Evolutionary conservation across 768 basidiomycete genomes (phyloP), one percentile per base, ranked within the genome.

Genomic region (Podaxis mareebaensis): DNA sequence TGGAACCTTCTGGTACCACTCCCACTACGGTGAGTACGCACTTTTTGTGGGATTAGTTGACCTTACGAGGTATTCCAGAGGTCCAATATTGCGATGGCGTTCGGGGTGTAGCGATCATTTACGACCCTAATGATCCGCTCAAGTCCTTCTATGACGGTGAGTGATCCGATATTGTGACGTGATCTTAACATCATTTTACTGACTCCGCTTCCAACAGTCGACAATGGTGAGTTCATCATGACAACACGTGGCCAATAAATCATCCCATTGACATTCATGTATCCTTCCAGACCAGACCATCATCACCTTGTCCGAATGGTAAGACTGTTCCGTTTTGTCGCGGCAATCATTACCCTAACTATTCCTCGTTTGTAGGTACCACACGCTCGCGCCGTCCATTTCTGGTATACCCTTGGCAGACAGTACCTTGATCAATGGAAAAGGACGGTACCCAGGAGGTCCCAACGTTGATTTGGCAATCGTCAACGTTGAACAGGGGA

Each of bases 21-120:
- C 69, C 15, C 72, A 74, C 66, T 67, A 79, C 70, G 71, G 73
- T 75, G 56, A 12, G 69, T 46, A 4, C 6, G 6, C 44, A 17
- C 33, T 33, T 33, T 42, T 46, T 46, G 17, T 7, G 8, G 17
- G 8, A 46, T 17, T n/a, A 46, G 3, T 7, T 20, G n/a, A 46
- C n/a, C 44, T 46, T 20, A 46, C 10, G n/a, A 22, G 7, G 20
- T 22, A 15, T 33, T 46, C 7, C 44, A 46, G 44, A 46, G 44
- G 44, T 68, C 17, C 85, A 85, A 70, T 85, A 85, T 61, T 86
- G 85, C 54, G 84, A 86, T 58, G 84, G 84, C 0, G 72, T 85
- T 24, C 70, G 84, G 52, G 84, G 83, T 0, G 73, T 78, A 3
- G 39, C 84, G 40, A 75, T 85, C 6, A 72, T 85, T 15, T 81